These are phyloP conservation scores for Amanita jacksonii DNA, from an alignment of 768 basidiomycete species.

Conservation along the genomic window DNA sequence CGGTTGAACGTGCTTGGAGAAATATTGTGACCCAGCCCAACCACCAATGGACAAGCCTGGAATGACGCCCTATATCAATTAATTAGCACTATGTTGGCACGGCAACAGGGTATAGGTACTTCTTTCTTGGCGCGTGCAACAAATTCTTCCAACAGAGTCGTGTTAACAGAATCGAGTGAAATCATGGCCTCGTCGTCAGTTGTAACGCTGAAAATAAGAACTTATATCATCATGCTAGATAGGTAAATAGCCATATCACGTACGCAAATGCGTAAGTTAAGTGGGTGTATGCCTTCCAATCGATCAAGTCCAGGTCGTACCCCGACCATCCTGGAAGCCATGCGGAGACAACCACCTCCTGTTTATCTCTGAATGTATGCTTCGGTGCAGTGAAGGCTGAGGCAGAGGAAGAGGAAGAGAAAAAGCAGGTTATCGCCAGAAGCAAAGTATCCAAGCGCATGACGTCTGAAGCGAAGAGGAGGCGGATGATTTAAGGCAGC, in stretches of 20 bases:
- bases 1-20: constrained; percentile 50
- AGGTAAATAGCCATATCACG: constrained; percentile 18
- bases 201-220: constrained; percentile 19
- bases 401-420: too few species aligned
- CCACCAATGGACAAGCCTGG: constrained; percentile 59
- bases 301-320: too few species aligned
- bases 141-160: constrained; percentile 46
- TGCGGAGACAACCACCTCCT: too few species aligned
- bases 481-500: too few species aligned
- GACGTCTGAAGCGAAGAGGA: too few species aligned
- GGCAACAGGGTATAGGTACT: constrained; percentile 19
- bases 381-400: too few species aligned
- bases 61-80: constrained; percentile 39
- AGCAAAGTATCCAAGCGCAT: too few species aligned
- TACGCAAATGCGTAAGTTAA: constrained; percentile 67
- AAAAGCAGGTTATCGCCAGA: too few species aligned
- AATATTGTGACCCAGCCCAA: constrained; percentile 57
- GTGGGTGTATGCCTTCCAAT: constrained; percentile 60
- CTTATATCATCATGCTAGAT: not conserved
- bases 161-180: constrained; percentile 36
- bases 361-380: too few species aligned
- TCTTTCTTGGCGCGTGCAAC: constrained; percentile 37
- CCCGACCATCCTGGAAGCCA: too few species aligned
- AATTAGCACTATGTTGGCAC: not conserved
- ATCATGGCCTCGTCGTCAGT: constrained; percentile 28